A percentile compares a stretch with the other conserved stretches of the same genome.
phyloP scores from a whole-genome alignment of 2,329 filamentous ascomycete genomes.

The Venturia carpophila region DNA sequence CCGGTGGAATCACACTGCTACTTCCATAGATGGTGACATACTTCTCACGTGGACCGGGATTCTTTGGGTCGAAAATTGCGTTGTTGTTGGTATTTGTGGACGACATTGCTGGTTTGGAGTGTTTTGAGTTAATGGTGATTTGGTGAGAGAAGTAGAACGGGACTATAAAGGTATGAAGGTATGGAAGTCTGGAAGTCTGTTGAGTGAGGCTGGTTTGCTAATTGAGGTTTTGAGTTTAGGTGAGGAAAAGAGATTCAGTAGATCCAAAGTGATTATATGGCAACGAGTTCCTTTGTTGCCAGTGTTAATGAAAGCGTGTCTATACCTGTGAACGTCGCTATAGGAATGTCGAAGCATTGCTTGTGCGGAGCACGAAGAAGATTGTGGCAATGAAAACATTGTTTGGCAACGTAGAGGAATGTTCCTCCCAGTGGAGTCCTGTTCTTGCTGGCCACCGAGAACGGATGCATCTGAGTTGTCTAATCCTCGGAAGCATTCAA shows the following conservation, averaged over 20 bases:
- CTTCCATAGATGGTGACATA: not conserved
- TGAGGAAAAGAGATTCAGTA: not conserved
- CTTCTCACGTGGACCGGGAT: not conserved
- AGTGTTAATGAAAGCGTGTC: not conserved
- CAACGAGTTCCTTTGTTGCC: not conserved
- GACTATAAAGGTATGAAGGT: not conserved
- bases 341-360: not conserved
- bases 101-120: not conserved
- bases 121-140: too few relatives aligned
- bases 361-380: not conserved
- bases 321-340: not conserved
- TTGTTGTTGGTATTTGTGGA: not conserved
- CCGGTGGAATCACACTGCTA: not conserved
- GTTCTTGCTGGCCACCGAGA: not conserved
- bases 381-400: not conserved
- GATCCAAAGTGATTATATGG: not conserved
- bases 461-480: not conserved
- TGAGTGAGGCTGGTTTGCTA: not conserved
- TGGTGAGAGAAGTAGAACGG: not conserved
- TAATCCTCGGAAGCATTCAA: not conserved
- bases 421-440: not conserved
- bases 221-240: not conserved
- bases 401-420: not conserved
- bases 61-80: not conserved
- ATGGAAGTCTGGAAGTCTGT: not conserved